These are phyloP conservation scores for Spinellus fusiger DNA, from an alignment of 192 early-diverging fungal genomes.

Conservation along the genomic window DNA sequence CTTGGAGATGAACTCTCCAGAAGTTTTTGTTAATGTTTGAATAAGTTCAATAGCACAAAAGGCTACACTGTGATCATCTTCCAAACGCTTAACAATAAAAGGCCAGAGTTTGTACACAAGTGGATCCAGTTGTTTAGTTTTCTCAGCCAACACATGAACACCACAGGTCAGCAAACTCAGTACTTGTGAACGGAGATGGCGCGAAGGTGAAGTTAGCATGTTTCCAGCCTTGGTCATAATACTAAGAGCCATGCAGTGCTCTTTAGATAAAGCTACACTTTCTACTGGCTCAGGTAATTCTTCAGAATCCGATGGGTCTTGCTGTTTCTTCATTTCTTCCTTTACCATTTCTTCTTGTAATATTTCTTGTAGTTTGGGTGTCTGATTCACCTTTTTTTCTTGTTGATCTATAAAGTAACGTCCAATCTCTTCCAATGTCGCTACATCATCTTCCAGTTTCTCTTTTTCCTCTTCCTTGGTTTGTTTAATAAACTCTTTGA, in stretches of 20 bases:
- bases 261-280: slow-evolving; percentile 18
- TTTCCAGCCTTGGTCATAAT: slow-evolving; percentile 45
- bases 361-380: background rate
- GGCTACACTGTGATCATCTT: slow-evolving; percentile 34
- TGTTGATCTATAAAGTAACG: slow-evolving; percentile 34
- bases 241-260: slow-evolving; percentile 35
- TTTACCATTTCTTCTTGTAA: background rate
- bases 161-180: slow-evolving; percentile 32
- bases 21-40: slow-evolving; percentile 32
- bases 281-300: background rate
- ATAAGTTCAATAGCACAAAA: slow-evolving; percentile 28
- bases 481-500: background rate
- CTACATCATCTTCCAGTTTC: background rate
- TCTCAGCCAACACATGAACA: slow-evolving; percentile 31
- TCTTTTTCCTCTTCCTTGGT: background rate
- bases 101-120: slow-evolving; percentile 47
- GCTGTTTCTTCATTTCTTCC: background rate
- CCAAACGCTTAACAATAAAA: slow-evolving; percentile 30
- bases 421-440: slow-evolving; percentile 37
- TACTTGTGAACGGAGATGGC: slow-evolving; percentile 37
- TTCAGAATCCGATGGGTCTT: background rate
- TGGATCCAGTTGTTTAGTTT: slow-evolving; percentile 36
- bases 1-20: slow-evolving; percentile 37
- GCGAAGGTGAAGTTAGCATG: slow-evolving; percentile 42
- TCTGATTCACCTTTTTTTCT: slow-evolving; percentile 16